Conservation (phyloP, 805 yeast genomes). For the Myxozyma sirexii region DNA sequence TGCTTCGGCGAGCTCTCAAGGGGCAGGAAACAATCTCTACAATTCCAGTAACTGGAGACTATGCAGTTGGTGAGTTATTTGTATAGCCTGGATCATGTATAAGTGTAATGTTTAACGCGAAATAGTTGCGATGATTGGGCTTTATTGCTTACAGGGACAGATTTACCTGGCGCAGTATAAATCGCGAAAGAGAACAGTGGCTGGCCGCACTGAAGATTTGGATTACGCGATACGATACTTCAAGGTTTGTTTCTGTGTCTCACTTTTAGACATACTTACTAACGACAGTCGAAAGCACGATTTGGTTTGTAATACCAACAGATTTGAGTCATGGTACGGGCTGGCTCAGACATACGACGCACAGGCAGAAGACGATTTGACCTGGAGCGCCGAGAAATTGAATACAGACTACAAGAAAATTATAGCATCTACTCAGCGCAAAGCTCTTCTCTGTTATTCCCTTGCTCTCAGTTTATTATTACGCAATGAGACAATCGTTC, state of each 20-base stretch:
- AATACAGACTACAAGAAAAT: slow-evolving; percentile 61
- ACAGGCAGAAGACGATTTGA: slow-evolving; percentile 82
- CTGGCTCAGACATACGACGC: slow-evolving; percentile 78
- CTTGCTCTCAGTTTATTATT: slow-evolving; percentile 61
- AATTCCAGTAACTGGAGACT: slow-evolving; percentile 21
- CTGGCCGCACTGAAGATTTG: slow-evolving; percentile 78
- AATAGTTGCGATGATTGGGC: slow-evolving; percentile 47
- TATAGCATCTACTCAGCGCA: slow-evolving; percentile 66
- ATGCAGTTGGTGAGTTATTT: slow-evolving; percentile 9
- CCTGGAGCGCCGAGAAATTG: slow-evolving; percentile 89
- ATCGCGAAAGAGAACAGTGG: slow-evolving; percentile 73
- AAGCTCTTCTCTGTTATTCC: slow-evolving; percentile 61
- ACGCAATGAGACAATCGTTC: slow-evolving; percentile 36
- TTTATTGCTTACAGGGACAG: slow-evolving; percentile 71
- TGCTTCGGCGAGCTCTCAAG: slow-evolving; percentile 29
- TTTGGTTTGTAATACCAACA: slow-evolving; percentile 61
- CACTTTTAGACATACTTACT: background rate
- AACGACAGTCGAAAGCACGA: slow-evolving; percentile 50
- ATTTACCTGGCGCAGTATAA: slow-evolving; percentile 68
- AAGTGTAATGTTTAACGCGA: background rate
- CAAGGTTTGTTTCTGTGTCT: slow-evolving; percentile 35
- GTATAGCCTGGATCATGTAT: background rate
- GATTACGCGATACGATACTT: slow-evolving; percentile 71
- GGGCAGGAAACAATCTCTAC: slow-evolving; percentile 24
- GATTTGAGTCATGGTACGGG: slow-evolving; percentile 85